Evolutionary conservation across 495 filamentous ascomycete genomes (phyloP), one percentile per base, ranked within the genome.

Genomic region (Tuber magnatum): DNA sequence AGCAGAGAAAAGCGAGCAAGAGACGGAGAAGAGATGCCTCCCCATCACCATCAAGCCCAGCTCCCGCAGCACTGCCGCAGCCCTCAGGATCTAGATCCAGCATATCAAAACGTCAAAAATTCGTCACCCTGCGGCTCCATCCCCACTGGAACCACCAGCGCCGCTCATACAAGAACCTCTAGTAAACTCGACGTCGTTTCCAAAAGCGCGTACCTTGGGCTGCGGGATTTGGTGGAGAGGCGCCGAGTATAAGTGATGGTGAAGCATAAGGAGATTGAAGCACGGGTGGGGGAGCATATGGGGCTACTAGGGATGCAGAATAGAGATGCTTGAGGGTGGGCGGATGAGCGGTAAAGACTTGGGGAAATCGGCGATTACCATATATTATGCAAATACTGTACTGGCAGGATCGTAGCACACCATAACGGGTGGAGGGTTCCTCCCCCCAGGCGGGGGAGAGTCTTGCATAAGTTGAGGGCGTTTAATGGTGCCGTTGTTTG

Each of bases 381-480:
- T 22, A 46, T 46, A 18, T 20, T 51, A 51, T 10, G 48, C n/a
- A n/a, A 14, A n/a, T n/a, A n/a, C 6, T n/a, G 22, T 51, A 51
- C 24, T n/a, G 48, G 24, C 9, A n/a, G 7, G 48, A n/a, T 51
- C 39, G 24, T 22, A 38, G 38, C 28, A 35, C 32, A 71, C 43
- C 48, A 76, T 68, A 71, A 75, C 76, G 71, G 75, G 73, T 68
- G 72, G n/a, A n/a, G n/a, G n/a, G 61, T 68, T 71, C 12, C 12
- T 6, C 12, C 16, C 18, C 18, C 16, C 44, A 1, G 16, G 44
- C 8, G 44, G 46, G 20, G 46, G 10, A 9, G n/a, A n/a, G 51
- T n/a, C 0, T 12, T 28, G n/a, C 14, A 61, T 32, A 61, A 14
- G n/a, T 32, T 61, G 51, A 16, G 8, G n/a, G 28, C n/a, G 9